Conservation (phyloP, 805 yeast genomes). For the Monosporozyma solicola region DNA sequence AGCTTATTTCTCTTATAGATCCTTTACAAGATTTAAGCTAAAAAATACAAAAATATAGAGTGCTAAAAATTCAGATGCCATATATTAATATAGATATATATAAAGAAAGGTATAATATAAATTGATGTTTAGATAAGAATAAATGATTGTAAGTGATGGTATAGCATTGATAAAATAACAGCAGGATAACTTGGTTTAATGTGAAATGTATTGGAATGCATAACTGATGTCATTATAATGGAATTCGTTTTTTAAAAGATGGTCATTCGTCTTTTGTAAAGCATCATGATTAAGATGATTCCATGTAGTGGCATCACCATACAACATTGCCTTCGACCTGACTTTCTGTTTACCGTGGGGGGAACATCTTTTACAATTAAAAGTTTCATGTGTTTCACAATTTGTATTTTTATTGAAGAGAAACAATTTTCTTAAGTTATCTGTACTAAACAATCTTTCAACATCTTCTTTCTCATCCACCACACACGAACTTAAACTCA, state of each 20-base stretch:
- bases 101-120: neutral
- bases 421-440: constrained; percentile 67
- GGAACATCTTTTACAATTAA: constrained; percentile 73
- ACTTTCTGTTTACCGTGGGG: constrained; percentile 47
- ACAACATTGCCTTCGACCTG: constrained; percentile 78
- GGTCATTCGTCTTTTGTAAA: constrained; percentile 62
- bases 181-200: constrained; percentile 23
- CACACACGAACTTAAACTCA: constrained; percentile 88
- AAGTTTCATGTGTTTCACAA: constrained; percentile 91
- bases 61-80: too few species aligned
- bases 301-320: constrained; percentile 98
- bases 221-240: constrained; percentile 63
- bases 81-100: too few species aligned
- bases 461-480: constrained; percentile 96
- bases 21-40: too few species aligned
- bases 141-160: neutral
- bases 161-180: neutral
- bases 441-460: constrained; percentile 82
- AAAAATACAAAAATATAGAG: too few species aligned
- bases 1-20: too few species aligned
- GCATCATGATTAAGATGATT: constrained; percentile 69
- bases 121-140: neutral
- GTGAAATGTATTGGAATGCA: constrained; percentile 91
- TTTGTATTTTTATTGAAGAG: constrained; percentile 54
- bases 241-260: constrained; percentile 64